Evolutionary conservation across 768 basidiomycete species (phyloP), one percentile per base, ranked within the genome.

Genomic region (Atractiella rhizophila): DNA sequence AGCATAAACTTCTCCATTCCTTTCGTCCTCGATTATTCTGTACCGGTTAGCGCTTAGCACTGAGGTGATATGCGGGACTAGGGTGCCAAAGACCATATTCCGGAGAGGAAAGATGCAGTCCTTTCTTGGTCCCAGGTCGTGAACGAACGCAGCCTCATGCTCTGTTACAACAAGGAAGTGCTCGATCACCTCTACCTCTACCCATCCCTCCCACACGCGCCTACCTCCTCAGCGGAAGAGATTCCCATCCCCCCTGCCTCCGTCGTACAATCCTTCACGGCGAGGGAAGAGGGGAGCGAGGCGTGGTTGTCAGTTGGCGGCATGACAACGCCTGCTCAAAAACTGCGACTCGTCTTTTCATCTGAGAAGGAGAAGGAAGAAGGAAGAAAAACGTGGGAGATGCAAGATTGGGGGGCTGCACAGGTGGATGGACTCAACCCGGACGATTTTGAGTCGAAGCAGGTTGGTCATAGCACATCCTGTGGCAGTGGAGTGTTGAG

Each of bases 141-240:
- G 19, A 65, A 66, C 40, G 55, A 61, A n/a, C 66, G 73, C 51
- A 64, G 66, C 32, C 63, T 81, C 40, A 67, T 64, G 7, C 54
- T 74, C 15, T 58, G 66, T 30, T 79, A 78, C 63, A 74, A 75
- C 50, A 67, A 69, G 39, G 75, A 82, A 51, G 79, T 81, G 52
- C 74, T 71, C 44, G 76, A 81, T 51, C 74, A 79, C 57, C 63
- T 82, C 25, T 76, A 78, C 56, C 55, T 83, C 31, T 72, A 76
- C 58, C 74, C 38, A 71, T 74, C 42, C 71, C 82, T 28, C 79
- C 79, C 19, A 62, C 72, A 4, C 65, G 70, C 21, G 61, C 62
- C 9, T 55, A 72, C n/a, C 56, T 57, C 37, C 65, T 66, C 8
- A 54, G 54, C 2, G 62, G 68, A 21, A 64, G 71, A 21, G 61